phyloP scores from a whole-genome alignment of 2,329 filamentous ascomycete species.

The Arthroderma sp. region DNA sequence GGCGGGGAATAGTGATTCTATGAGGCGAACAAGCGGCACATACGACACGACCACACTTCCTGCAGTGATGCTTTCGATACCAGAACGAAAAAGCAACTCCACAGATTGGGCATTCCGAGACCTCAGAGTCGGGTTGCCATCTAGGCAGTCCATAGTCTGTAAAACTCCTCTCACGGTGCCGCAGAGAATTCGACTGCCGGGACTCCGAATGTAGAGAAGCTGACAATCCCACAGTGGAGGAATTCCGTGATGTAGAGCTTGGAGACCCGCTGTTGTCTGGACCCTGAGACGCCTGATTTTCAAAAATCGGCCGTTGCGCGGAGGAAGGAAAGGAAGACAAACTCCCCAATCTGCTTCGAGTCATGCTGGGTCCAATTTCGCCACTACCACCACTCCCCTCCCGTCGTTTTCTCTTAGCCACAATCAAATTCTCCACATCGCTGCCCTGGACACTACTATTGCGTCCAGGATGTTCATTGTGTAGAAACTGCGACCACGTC shows the following conservation, averaged over 20 bases:
- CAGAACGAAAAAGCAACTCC: conserved; percentile 66
- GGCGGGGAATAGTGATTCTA: conserved; percentile 82
- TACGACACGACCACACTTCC: conserved; percentile 90
- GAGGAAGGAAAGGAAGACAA: neutral
- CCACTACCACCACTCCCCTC: conserved; percentile 1
- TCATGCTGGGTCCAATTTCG: neutral
- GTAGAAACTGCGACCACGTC: conserved; percentile 7
- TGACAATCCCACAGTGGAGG: conserved; percentile 14
- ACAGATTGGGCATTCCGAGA: conserved; percentile 75
- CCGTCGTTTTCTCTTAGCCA: conserved; percentile 3
- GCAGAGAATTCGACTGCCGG: conserved; percentile 13
- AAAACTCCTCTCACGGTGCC: conserved; percentile 16
- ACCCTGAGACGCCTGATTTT: neutral
- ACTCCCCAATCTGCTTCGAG: neutral
- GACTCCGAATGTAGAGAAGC: conserved; percentile 13
- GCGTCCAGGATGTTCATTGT: neutral
- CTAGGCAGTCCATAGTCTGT: conserved; percentile 48
- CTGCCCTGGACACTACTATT: neutral
- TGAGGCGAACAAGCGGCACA: conserved; percentile 85
- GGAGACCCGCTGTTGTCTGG: conserved; percentile 1
- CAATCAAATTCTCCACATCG: neutral
- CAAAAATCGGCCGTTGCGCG: neutral
- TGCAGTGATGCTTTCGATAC: conserved; percentile 84
- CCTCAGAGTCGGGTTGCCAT: conserved; percentile 84
- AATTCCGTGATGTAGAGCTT: conserved; percentile 20